Percentiles rank a stretch among this genome's conserved stretches.
These are phyloP conservation scores for Boletus rubescentipes DNA, from an alignment of 768 basidiomycete species.

Conservation along the genomic window DNA sequence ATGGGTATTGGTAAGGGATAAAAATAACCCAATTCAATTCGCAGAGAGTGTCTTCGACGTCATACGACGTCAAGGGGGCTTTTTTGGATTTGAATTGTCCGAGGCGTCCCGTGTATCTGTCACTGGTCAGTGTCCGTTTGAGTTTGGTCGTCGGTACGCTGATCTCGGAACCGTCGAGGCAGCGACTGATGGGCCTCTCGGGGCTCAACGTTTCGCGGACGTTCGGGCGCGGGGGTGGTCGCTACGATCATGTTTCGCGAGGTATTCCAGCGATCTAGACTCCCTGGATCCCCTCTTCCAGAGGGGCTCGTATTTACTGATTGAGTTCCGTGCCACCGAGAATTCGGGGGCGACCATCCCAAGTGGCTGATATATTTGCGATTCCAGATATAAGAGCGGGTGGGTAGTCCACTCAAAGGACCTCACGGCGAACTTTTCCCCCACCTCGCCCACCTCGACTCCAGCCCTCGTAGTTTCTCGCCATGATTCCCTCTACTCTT, in stretches of 20 bases:
- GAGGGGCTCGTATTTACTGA: slow-evolving; percentile 1
- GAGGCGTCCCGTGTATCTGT: too few species aligned
- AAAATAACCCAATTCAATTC: background rate
- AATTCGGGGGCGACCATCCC: too few species aligned
- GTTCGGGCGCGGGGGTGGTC: background rate
- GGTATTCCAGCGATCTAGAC: background rate
- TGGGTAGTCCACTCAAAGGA: background rate
- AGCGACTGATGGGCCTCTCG: too few species aligned
- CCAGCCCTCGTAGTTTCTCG: fast-evolving
- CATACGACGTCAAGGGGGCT: too few species aligned
- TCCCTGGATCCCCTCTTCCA: background rate
- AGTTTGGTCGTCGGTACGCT: too few species aligned
- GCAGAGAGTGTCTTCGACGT: background rate
- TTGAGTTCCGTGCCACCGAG: background rate
- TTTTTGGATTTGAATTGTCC: background rate
- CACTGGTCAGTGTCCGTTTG: too few species aligned
- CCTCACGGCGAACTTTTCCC: background rate
- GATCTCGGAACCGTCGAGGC: too few species aligned
- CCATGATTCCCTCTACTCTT: slow-evolving; percentile 15
- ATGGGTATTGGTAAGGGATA: background rate
- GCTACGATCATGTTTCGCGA: slow-evolving; percentile 3
- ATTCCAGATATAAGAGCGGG: slow-evolving; percentile 9
- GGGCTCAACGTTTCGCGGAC: background rate
- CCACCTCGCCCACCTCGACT: background rate
- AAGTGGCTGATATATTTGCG: slow-evolving; percentile 15